phyloP scores from a whole-genome alignment of 2,329 filamentous ascomycete genomes.

The Zymoseptoria brevis region DNA sequence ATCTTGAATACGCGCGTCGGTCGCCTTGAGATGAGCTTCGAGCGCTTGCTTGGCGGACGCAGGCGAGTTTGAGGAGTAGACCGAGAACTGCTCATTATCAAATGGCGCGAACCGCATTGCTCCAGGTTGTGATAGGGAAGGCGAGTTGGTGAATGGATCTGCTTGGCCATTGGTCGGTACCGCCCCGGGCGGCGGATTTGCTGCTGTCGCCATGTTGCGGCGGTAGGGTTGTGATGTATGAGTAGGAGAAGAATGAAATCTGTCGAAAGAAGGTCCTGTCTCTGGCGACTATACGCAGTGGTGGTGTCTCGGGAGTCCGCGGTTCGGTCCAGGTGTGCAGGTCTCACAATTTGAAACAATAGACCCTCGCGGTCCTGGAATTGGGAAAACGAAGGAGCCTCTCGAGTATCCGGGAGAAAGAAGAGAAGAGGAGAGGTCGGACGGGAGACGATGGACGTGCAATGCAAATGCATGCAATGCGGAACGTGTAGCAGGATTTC shows the following conservation, averaged over 20 bases:
- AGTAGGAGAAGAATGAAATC: slow-evolving; percentile 4
- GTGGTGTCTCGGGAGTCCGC: slow-evolving; percentile 11
- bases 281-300: not conserved
- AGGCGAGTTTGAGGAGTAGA: slow-evolving; percentile 70
- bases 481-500: not conserved
- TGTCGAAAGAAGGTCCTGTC: slow-evolving; percentile 4
- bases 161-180: slow-evolving; percentile 29
- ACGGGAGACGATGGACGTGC: not conserved
- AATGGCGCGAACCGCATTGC: slow-evolving; percentile 71
- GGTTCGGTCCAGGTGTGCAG: not conserved
- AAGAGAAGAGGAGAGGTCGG: not conserved
- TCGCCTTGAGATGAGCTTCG: slow-evolving; percentile 86
- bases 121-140: slow-evolving; percentile 25
- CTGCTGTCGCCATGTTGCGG: slow-evolving; percentile 34
- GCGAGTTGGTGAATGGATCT: slow-evolving; percentile 40
- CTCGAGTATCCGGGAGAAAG: not conserved
- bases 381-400: not conserved
- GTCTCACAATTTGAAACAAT: not conserved
- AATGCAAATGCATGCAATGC: not conserved
- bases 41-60: slow-evolving; percentile 81
- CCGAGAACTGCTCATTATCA: slow-evolving; percentile 65
- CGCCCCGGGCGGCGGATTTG: slow-evolving; percentile 35
- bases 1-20: slow-evolving; percentile 82
- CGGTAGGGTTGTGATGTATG: slow-evolving; percentile 3
- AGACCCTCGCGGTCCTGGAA: not conserved